Evolutionary conservation across 108 stramenopile species (phyloP), one percentile per base, ranked within the genome.

Genomic region (Cyclostephanos invisitatus): DNA sequence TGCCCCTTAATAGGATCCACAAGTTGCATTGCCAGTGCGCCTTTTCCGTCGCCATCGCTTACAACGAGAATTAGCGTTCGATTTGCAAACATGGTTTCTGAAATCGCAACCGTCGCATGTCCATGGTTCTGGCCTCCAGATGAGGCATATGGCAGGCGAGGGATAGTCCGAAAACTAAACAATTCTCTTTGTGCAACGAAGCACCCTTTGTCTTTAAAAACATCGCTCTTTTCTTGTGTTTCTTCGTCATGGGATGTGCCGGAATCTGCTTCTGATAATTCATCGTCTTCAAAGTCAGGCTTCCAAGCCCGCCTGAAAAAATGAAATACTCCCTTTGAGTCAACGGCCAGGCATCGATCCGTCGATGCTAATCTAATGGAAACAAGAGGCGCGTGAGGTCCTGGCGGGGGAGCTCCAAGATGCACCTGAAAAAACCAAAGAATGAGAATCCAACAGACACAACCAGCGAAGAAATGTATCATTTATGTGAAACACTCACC

Each of bases 231-330:
- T 5, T 68, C 61, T 15, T 37, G 5, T 18, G 64, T 12, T 29
- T 46, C 17, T 25, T 69, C 73, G 57, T 72, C 68, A 12, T 67
- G 60, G 28, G 47, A 62, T 29, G 74, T 59, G 55, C 79, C 65
- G 35, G 70, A 74, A 35, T 70, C 82, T 17, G 48, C 49, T 20
- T 68, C 77, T 68, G 64, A 72, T 5, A 32, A 2, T 24, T 80
- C 74, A 21, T 83, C 79, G 47, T 86, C 78, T 17, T 75, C 88
- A 9, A 76, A 49, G 48, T 91, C 93, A 32, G 91, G 72, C 51
- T 88, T 85, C 94, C 94, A 95, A 11, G 89, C 88, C 94, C 94
- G 92, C 48, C 94, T 85, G 62, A 95, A 95, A 58, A 85, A 92
- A 76, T 95, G 91, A 70, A 87, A 95, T 15, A 95, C 84, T 1